Percentiles rank a stretch among this genome's conserved stretches.
Evolutionary conservation across 2,329 filamentous ascomycete genomes (phyloP).

Genomic region (Colletotrichum incanum): DNA sequence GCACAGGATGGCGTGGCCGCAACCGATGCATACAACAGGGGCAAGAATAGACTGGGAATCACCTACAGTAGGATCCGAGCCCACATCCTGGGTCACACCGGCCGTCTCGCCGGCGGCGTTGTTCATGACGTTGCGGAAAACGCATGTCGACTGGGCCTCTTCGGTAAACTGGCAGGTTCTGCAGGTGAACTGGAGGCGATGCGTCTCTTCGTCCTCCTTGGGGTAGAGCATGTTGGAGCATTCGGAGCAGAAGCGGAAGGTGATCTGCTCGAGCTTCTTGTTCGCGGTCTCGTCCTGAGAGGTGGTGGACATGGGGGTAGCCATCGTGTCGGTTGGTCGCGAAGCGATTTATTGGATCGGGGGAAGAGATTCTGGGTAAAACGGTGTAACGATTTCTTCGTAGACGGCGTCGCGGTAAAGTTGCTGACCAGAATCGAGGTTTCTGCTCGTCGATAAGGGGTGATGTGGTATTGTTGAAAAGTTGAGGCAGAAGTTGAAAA

Average conservation of each 20-base stretch:
- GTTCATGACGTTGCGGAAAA: slow-evolving; percentile 95
- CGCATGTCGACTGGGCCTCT: slow-evolving; percentile 87
- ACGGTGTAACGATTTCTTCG: neutral
- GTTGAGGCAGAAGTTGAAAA: slow-evolving; percentile 9
- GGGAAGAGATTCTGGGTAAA: neutral
- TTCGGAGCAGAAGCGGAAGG: slow-evolving; percentile 98
- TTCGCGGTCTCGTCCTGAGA: slow-evolving; percentile 61
- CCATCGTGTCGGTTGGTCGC: slow-evolving; percentile 60
- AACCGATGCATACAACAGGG: slow-evolving; percentile 62
- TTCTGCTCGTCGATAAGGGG: neutral
- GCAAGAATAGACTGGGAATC: slow-evolving; percentile 54
- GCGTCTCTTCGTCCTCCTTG: slow-evolving; percentile 89
- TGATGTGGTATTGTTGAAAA: neutral
- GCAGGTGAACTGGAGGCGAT: slow-evolving; percentile 94
- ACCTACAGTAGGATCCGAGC: slow-evolving; percentile 99
- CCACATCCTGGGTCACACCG: slow-evolving; percentile 97
- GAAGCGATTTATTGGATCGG: neutral
- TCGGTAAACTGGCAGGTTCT: slow-evolving; percentile 95
- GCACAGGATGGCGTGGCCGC: slow-evolving; percentile 63
- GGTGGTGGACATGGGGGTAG: slow-evolving; percentile 69
- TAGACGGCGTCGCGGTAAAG: no score
- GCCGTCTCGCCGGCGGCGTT: slow-evolving; percentile 95
- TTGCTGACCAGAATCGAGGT: neutral
- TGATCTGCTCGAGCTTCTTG: slow-evolving; percentile 83
- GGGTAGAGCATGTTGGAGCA: slow-evolving; percentile 99